Evolutionary conservation across 2,329 filamentous ascomycete genomes (phyloP).

Genomic region (Camptophora hylomeconis): DNA sequence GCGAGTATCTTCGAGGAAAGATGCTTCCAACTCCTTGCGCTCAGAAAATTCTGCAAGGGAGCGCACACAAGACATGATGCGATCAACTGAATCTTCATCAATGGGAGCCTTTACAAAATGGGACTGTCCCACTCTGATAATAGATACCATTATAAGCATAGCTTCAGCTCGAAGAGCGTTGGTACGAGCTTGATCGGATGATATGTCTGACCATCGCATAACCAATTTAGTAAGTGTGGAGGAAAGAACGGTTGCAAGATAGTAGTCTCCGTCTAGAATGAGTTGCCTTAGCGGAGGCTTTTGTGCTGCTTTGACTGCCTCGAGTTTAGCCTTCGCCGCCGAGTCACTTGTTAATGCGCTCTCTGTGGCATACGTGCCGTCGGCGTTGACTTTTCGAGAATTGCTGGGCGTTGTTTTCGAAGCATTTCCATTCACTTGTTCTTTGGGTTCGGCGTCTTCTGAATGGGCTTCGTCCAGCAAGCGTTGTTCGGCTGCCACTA

Average conservation of each 20-base stretch:
- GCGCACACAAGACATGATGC: constrained; percentile 94
- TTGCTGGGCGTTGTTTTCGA: constrained; percentile 52
- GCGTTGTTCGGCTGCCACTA: constrained; percentile 85
- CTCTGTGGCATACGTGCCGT: constrained; percentile 95
- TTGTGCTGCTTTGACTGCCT: constrained; percentile 91
- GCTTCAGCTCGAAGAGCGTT: constrained; percentile 92
- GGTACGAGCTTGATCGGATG: constrained; percentile 68
- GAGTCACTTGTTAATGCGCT: constrained; percentile 90
- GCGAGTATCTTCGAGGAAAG: constrained; percentile 87
- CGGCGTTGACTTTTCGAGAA: constrained; percentile 81
- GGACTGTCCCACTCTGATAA: constrained; percentile 95
- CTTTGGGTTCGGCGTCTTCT: constrained; percentile 44
- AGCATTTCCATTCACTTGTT: constrained; percentile 67
- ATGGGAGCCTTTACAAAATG: constrained; percentile 96
- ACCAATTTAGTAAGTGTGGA: constrained; percentile 94
- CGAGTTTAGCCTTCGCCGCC: constrained; percentile 75
- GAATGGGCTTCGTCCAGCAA: constrained; percentile 70
- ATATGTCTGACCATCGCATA: constrained; percentile 93
- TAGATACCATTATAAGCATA: constrained; percentile 99
- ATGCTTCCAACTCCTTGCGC: constrained; percentile 79
- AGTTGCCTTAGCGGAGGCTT: constrained; percentile 91
- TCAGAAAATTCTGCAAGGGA: constrained; percentile 81
- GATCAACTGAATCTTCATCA: constrained; percentile 94
- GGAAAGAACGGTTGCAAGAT: constrained; percentile 85
- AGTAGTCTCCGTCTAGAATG: constrained; percentile 95